Evolutionary conservation across 768 basidiomycete species (phyloP).

Genomic region (Amanita fuliginea): DNA sequence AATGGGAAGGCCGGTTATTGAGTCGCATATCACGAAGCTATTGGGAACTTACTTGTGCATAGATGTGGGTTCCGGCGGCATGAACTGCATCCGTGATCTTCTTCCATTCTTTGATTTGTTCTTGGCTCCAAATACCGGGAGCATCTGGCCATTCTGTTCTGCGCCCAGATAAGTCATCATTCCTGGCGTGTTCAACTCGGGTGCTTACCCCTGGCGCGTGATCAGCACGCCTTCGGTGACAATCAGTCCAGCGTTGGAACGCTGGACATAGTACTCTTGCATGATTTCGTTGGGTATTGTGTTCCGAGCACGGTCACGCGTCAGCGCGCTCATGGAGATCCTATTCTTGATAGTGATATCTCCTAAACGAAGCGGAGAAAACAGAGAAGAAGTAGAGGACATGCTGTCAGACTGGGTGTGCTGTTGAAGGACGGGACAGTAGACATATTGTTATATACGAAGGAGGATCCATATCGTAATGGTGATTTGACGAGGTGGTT

Average conservation of each 20-base stretch:
- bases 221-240: constrained; percentile 29
- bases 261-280: constrained; percentile 29
- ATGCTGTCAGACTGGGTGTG: not conserved
- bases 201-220: constrained; percentile 27
- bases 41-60: constrained; percentile 24
- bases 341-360: constrained; percentile 24
- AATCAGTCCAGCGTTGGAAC: constrained; percentile 30
- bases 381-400: constrained; percentile 10
- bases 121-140: constrained; percentile 35
- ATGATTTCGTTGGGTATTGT: constrained; percentile 27
- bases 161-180: not conserved
- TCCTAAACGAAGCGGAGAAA: constrained; percentile 25
- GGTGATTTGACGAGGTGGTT: too few relatives aligned
- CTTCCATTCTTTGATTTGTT: constrained; percentile 34
- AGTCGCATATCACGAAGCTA: too few relatives aligned
- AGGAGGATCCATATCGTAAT: too few relatives aligned
- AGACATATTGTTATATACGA: too few relatives aligned
- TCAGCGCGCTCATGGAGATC: constrained; percentile 28
- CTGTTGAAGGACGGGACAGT: too few relatives aligned
- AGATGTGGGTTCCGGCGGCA: constrained; percentile 30
- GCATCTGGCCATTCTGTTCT: constrained; percentile 34
- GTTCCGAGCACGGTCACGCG: constrained; percentile 25
- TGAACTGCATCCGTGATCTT: constrained; percentile 37
- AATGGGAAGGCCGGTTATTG: too few relatives aligned
- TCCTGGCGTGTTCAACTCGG: not conserved